Base-by-base conservation (phyloP, 2,329 filamentous ascomycete genomes). In the Ceratocystis alfenasii region DNA sequence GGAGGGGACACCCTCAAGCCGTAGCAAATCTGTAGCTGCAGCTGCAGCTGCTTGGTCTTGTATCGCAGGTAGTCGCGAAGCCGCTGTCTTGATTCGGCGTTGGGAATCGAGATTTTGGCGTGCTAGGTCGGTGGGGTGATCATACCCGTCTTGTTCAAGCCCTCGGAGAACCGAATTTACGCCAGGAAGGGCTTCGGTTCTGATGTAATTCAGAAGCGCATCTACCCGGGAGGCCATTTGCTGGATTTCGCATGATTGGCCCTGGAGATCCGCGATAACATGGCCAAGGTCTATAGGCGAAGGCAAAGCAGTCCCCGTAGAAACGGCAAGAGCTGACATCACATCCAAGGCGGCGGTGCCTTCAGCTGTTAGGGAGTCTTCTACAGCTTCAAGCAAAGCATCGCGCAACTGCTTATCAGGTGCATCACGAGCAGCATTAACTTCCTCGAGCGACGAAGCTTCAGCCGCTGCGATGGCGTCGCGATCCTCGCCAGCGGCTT, bases 21-120 rank as follows among this genome's bases (percentile, higher is more conserved):
- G 41, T 10, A 55, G 48, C 6, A 12, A 22, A 10, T 22, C 20
- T 50, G 63, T 20, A 10, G 64, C 64, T 22, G 63, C 28, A 12
- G 59, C 61, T 7, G 62, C 41, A 12, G 59, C 61, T 1, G 62
- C 64, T 33, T 57, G 64, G 8, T 64, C 55, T 25, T 62, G 76
- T 67, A 89, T 83, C 71, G 94, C 89, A 17, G 83, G 83, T 1
- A 92, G 77, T 70, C 87, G 87, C 1, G 83, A 76, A 15, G 80
- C 76, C 46, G 89, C 77, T n/a, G 82, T 76, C 72, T 90, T 90
- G 62, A 87, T 83, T 66, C 81, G 84, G 65, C 88, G 84, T 69
- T 86, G 84, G 75, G 88, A 83, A 63, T 94, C 87, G 3, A 86
- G 79, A n/a, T 90, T 93, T 69, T 87, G 81, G 69, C 84, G 84